Percentiles rank a stretch among this genome's conserved stretches.
Evolutionary conservation across 495 filamentous ascomycete species (phyloP).

Genomic region (Rostrohypoxylon terebratum): DNA sequence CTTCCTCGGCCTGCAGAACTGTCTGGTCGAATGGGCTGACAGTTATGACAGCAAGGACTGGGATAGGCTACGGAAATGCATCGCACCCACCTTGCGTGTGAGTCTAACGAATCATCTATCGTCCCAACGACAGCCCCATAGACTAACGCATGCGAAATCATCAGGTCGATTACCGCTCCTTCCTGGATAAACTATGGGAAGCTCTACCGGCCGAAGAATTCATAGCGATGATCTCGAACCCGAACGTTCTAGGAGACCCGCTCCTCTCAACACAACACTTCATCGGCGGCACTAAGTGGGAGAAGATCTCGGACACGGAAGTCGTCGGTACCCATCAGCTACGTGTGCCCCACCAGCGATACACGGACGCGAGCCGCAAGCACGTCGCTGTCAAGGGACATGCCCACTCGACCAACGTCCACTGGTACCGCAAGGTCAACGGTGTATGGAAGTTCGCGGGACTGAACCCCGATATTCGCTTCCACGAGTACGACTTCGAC

Average conservation of each 20-base stretch:
- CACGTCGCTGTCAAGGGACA: slow-evolving; percentile 72
- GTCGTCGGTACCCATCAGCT: slow-evolving; percentile 81
- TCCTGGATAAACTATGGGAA: slow-evolving; percentile 77
- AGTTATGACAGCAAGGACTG: slow-evolving; percentile 88
- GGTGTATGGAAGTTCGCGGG: slow-evolving; percentile 88
- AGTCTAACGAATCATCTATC: slow-evolving; percentile 22
- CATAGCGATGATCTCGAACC: slow-evolving; percentile 74
- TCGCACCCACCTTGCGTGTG: slow-evolving; percentile 75
- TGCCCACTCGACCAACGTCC: slow-evolving; percentile 75
- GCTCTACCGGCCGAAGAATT: slow-evolving; percentile 78
- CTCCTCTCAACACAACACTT: slow-evolving; percentile 81
- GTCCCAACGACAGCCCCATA: neutral
- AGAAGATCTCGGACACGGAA: slow-evolving; percentile 73
- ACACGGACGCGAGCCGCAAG: slow-evolving; percentile 64
- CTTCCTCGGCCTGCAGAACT: slow-evolving; percentile 64
- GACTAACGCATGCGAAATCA: slow-evolving; percentile 19
- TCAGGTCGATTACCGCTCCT: slow-evolving; percentile 78
- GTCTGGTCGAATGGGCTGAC: slow-evolving; percentile 81
- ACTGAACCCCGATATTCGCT: slow-evolving; percentile 75
- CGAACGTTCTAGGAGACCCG: slow-evolving; percentile 75
- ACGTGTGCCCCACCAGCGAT: slow-evolving; percentile 76
- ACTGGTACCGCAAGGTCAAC: slow-evolving; percentile 79
- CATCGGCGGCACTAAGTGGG: slow-evolving; percentile 77
- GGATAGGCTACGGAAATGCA: slow-evolving; percentile 74
- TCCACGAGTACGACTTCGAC: slow-evolving; percentile 77